These are phyloP conservation scores for Erodium texanum DNA, from an alignment of 441 rosid species.

Conservation along the genomic window DNA sequence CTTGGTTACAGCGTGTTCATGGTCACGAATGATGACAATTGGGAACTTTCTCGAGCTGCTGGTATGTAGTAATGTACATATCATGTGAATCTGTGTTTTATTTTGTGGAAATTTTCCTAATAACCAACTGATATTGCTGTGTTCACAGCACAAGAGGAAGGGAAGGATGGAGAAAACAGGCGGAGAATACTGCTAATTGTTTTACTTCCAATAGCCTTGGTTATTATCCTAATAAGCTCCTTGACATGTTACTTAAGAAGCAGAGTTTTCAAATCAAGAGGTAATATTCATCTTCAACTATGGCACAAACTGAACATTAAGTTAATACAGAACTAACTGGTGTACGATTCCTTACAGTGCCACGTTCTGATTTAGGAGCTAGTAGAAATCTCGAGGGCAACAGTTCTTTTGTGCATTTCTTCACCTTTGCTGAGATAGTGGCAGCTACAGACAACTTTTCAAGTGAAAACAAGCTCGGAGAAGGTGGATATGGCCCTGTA, in stretches of 20 bases:
- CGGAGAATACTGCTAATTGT: constrained; percentile 10
- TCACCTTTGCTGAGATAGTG: constrained; percentile 10
- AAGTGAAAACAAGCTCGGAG: constrained; percentile 25
- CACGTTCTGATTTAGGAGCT: background rate
- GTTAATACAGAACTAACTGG: background rate
- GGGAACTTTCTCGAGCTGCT: constrained; percentile 20
- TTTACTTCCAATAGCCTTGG: constrained; percentile 6
- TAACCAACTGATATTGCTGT: background rate
- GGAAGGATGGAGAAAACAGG: background rate
- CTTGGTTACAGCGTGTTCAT: constrained; percentile 20
- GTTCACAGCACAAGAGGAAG: constrained; percentile 20
- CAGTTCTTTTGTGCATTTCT: constrained; percentile 18
- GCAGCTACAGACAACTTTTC: constrained; percentile 27
- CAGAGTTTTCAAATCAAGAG: constrained; percentile 14
- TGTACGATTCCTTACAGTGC: background rate
- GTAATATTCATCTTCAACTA: constrained; percentile 6
- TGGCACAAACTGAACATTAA: background rate
- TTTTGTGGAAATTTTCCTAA: background rate
- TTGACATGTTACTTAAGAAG: constrained; percentile 7
- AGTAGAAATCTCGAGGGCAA: constrained; percentile 5
- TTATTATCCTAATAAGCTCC: constrained; percentile 6
- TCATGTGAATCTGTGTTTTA: background rate
- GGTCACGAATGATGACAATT: constrained; percentile 16
- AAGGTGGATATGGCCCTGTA: constrained; percentile 33
- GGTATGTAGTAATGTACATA: background rate